Conservation (phyloP, 306 rosid genomes). For the Delonix regia region DNA sequence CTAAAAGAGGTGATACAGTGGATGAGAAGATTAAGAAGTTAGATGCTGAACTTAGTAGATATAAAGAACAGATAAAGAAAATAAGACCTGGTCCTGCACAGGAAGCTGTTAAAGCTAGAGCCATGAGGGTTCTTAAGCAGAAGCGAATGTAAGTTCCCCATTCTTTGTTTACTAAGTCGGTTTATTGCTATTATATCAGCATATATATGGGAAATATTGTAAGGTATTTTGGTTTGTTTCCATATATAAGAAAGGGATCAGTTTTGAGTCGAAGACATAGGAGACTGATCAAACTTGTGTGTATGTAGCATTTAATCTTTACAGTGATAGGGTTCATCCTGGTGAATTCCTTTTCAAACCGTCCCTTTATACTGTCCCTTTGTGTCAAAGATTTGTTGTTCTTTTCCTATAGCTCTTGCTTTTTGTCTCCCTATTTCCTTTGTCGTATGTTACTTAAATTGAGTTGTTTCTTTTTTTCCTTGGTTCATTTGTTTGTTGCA, state of each 20-base stretch:
- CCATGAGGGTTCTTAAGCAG: conserved; percentile 92
- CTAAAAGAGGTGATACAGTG: conserved; percentile 82
- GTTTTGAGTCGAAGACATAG: conserved; percentile 7
- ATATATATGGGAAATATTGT: neutral
- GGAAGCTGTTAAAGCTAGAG: conserved; percentile 91
- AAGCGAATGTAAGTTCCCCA: conserved; percentile 68
- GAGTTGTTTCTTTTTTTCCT: neutral
- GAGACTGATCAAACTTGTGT: neutral
- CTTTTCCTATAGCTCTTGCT: conserved; percentile 4
- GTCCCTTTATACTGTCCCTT: neutral
- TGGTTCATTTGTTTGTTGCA: neutral
- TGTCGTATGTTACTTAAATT: neutral
- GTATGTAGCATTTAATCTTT: neutral
- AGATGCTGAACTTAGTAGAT: conserved; percentile 80
- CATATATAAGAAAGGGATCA: neutral
- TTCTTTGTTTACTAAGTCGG: conserved; percentile 17
- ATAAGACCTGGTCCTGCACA: conserved; percentile 96
- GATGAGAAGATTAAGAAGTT: conserved; percentile 89
- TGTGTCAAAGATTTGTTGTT: neutral
- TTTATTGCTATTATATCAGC: neutral
- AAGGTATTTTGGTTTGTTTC: conserved; percentile 11
- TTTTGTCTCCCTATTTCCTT: neutral
- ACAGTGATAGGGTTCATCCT: neutral
- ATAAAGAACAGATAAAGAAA: conserved; percentile 92
- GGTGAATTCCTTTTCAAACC: neutral